These are phyloP conservation scores for Agrocybe praecox DNA, from an alignment of 768 basidiomycete genomes.

Conservation along the genomic window DNA sequence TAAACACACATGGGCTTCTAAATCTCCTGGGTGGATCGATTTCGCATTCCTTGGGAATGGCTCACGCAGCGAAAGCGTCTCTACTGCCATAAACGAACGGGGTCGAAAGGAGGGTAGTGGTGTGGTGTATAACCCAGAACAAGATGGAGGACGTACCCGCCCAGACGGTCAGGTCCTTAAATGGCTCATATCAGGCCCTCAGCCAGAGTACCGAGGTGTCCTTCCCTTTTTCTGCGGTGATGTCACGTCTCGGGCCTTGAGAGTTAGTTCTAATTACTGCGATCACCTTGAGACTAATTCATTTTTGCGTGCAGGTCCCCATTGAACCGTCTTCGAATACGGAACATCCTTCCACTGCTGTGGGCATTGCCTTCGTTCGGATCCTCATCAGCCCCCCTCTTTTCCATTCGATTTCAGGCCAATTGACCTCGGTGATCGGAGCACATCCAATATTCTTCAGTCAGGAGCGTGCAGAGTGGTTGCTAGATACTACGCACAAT, in stretches of 20 bases:
- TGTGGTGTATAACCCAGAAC: constrained; percentile 45
- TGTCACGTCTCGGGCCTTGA: constrained; percentile 57
- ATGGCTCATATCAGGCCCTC: constrained; percentile 58
- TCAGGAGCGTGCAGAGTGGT: constrained; percentile 37
- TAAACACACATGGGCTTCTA: constrained; percentile 53
- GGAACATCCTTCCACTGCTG: constrained; percentile 51
- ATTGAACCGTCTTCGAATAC: constrained; percentile 45
- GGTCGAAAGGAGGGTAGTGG: constrained; percentile 38
- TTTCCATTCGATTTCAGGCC: constrained; percentile 32
- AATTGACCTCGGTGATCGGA: constrained; percentile 54
- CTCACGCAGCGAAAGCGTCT: constrained; percentile 38
- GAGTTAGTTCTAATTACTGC: constrained; percentile 39
- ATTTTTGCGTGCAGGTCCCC: constrained; percentile 44
- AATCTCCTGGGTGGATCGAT: constrained; percentile 67
- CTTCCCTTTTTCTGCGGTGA: constrained; percentile 80
- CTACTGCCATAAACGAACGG: constrained; percentile 57
- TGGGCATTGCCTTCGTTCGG: constrained; percentile 51
- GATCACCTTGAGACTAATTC: neutral
- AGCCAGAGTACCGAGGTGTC: constrained; percentile 24
- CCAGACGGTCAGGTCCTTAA: constrained; percentile 56
- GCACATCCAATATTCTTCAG: constrained; percentile 30
- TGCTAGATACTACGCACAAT: constrained; percentile 31
- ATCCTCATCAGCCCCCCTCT: constrained; percentile 35
- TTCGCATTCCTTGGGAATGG: constrained; percentile 63
- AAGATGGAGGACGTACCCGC: constrained; percentile 55